phyloP scores from a whole-genome alignment of 331 rosid species.

The Quercus lobata region DNA sequence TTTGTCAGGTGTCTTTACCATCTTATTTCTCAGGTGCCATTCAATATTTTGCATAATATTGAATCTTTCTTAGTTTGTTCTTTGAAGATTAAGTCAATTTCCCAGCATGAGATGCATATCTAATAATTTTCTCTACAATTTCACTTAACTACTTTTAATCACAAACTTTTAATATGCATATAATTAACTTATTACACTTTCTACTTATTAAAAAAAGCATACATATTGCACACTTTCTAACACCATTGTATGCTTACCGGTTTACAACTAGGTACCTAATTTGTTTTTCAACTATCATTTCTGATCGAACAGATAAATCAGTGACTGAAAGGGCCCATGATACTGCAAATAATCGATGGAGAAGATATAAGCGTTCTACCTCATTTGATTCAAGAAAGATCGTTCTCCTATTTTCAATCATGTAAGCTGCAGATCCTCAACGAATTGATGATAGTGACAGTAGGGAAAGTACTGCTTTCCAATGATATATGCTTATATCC shows the following conservation, averaged over 20 bases:
- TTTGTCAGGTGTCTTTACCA: background rate
- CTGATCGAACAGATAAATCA: constrained; percentile 27
- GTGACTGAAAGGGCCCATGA: constrained; percentile 41
- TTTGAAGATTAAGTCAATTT: background rate
- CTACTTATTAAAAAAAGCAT: background rate
- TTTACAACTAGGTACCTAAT: background rate
- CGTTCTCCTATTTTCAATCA: constrained; percentile 47
- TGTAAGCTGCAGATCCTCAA: constrained; percentile 30
- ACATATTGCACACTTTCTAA: background rate
- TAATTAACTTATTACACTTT: background rate
- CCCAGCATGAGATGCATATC: background rate
- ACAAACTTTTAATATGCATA: background rate
- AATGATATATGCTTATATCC: background rate
- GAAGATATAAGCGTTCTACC: constrained; percentile 41
- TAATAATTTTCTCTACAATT: background rate
- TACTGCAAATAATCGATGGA: constrained; percentile 36
- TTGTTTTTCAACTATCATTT: background rate
- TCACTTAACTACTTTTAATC: background rate
- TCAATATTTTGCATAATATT: background rate
- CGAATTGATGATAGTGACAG: background rate
- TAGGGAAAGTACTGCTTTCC: background rate
- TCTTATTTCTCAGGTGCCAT: background rate
- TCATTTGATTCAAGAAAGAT: constrained; percentile 53
- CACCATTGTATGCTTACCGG: background rate
- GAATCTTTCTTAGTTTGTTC: background rate